Conservation (phyloP, 805 yeast genomes). For the Lachancea meyersii region DNA sequence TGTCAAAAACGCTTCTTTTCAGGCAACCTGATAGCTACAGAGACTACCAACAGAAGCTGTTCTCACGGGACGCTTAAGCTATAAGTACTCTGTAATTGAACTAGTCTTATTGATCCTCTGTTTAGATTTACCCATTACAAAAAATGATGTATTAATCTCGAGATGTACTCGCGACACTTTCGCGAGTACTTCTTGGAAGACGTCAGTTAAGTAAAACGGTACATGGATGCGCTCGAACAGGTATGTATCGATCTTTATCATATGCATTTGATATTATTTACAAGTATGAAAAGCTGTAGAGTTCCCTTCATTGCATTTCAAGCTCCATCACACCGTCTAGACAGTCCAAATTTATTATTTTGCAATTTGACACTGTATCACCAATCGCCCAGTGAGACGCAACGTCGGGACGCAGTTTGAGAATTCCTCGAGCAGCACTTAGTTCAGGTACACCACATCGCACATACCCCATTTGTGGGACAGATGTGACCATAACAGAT, state of each 20-base stretch:
- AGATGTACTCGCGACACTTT: background rate
- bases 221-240: background rate
- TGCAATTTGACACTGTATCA: conserved; percentile 36
- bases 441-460: conserved; percentile 28
- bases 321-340: conserved; percentile 39
- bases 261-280: background rate
- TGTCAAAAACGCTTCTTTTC: too few species aligned
- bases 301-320: conserved; percentile 4
- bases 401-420: conserved; percentile 25
- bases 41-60: too few species aligned
- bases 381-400: conserved; percentile 38
- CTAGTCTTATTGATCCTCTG: too few species aligned
- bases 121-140: background rate
- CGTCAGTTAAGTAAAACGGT: background rate
- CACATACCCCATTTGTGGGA: conserved; percentile 36
- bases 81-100: too few species aligned
- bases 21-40: too few species aligned
- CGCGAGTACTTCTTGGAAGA: background rate
- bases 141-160: background rate
- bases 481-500: conserved; percentile 38
- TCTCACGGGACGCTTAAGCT: too few species aligned
- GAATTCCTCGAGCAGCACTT: conserved; percentile 28
- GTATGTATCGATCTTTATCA: background rate
- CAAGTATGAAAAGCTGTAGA: background rate
- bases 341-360: conserved; percentile 38